phyloP scores from a whole-genome alignment of 768 basidiomycete species.

The Lyophyllum shimeji region DNA sequence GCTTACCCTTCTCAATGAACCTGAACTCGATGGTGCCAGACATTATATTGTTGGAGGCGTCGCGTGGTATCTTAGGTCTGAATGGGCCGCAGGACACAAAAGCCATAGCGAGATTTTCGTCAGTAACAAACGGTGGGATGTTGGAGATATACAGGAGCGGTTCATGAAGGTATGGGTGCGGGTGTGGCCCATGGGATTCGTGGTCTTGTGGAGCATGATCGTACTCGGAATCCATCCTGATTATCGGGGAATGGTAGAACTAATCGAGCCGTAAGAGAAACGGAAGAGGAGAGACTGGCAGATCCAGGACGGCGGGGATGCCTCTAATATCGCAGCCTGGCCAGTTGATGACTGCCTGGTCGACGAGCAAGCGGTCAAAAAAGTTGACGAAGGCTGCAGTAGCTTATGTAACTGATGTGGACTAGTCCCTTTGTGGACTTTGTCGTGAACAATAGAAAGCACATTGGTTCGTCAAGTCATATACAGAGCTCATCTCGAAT shows the following conservation, averaged over 20 bases:
- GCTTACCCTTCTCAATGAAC: slow-evolving; percentile 74
- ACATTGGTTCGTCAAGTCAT: slow-evolving; percentile 1
- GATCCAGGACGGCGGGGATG: slow-evolving; percentile 8
- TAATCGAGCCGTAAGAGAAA: slow-evolving; percentile 14
- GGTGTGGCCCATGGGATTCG: slow-evolving; percentile 39
- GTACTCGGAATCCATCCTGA: slow-evolving; percentile 48
- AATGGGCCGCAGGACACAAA: slow-evolving; percentile 79
- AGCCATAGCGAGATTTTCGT: slow-evolving; percentile 74
- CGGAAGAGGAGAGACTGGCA: slow-evolving; percentile 10
- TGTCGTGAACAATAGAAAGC: background rate
- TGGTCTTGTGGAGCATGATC: slow-evolving; percentile 32
- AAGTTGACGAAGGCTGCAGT: slow-evolving; percentile 11
- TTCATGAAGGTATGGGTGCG: slow-evolving; percentile 85
- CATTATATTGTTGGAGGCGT: slow-evolving; percentile 48
- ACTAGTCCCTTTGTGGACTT: background rate
- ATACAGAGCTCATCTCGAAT: slow-evolving; percentile 3
- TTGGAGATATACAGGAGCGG: slow-evolving; percentile 80
- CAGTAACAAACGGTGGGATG: slow-evolving; percentile 69
- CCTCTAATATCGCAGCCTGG: slow-evolving; percentile 18
- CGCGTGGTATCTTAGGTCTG: slow-evolving; percentile 73
- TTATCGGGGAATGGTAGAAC: slow-evolving; percentile 23
- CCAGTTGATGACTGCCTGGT: slow-evolving; percentile 26
- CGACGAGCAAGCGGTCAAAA: slow-evolving; percentile 16
- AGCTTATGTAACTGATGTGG: slow-evolving; percentile 19
- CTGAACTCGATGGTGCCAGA: slow-evolving; percentile 85